A percentile compares a stretch with the other conserved stretches of the same genome.
Conservation (phyloP, 176 grass and related monocot genomes). For the Carex pumila region DNA sequence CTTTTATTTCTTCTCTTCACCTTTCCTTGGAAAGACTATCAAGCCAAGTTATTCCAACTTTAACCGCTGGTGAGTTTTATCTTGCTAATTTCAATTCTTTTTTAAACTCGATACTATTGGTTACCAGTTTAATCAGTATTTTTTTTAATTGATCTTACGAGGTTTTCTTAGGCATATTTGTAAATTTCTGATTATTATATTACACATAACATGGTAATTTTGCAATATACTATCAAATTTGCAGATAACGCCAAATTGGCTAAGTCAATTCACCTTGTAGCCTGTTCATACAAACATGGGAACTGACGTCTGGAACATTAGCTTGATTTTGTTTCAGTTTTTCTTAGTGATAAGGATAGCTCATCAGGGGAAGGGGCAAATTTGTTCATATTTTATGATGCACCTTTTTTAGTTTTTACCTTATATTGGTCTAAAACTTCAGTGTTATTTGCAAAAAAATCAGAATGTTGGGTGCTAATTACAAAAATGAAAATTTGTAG, state of each 20-base stretch:
- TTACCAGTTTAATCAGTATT: not conserved
- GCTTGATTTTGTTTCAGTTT: not conserved
- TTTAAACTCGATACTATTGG: not conserved
- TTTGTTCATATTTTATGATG: not conserved
- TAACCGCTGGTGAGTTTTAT: constrained; percentile 62
- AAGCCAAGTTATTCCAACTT: constrained; percentile 92
- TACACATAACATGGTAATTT: not conserved
- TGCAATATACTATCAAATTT: not conserved
- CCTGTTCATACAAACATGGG: not conserved
- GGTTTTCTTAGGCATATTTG: not conserved
- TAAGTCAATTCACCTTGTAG: not conserved
- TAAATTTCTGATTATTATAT: not conserved
- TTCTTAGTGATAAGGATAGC: not conserved
- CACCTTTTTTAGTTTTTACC: not conserved
- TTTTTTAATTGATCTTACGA: not conserved
- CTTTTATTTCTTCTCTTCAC: constrained; percentile 97
- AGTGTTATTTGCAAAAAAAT: not conserved
- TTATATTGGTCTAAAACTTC: not conserved
- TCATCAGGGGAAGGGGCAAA: not conserved
- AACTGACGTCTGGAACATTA: not conserved
- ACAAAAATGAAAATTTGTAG: not conserved
- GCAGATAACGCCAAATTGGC: not conserved
- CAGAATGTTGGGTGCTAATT: not conserved
- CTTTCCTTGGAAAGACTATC: constrained; percentile 88
- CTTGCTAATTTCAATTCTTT: not conserved